Base-by-base conservation (phyloP, 208 protist genomes). In the Trypanosoma scelopori region DNA sequence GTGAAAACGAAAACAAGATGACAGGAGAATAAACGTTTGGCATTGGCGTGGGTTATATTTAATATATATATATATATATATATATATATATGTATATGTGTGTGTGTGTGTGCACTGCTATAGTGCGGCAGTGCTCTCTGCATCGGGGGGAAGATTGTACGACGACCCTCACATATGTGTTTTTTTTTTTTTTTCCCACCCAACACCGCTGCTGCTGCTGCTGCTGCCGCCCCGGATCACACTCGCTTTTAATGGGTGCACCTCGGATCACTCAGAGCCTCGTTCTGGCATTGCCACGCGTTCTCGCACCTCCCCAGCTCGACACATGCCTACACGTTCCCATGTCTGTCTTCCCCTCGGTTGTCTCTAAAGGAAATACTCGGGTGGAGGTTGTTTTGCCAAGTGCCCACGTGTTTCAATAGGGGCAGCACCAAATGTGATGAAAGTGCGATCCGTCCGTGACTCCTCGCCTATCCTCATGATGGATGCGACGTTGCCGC, bases 401-500 rank as follows among this genome's bases (percentile, higher is more conserved):
- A 93, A 71, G 65, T 94, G 85, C 4, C 91, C 91, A 16, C 88
- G 87, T 32, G 69, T 67, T 28, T 96, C 87, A 7, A 70, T 77
- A 12, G 91, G 73, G 9, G 91, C 85, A 11, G 91, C 87, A 49
- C 72, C 78, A 71, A 96, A 92, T 66, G 85, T 91, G 12, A 92
- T 79, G 15, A 92, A 87, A 23, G 77, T 84, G 28, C 89, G 74
- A 46, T 92, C 84, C 28, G 69, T 81, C 30, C 75, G 49, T 37
- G 85, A 80, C 48, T 95, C 79, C 49, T 95, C 86, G 37, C 94
- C 87, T 16, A 98, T 78, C 55, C 97, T 81, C 50, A 98, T 77
- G 27, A 98, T 95, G 16, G 93, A 93, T 1, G 92, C 97, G 3
- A 98, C 84, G 87, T 97, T 97, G 25, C 97, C 98, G 71, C 98